A percentile compares a stretch with the other conserved stretches of the same genome.
These are phyloP conservation scores for Boletus speciosus DNA, from an alignment of 768 basidiomycete species.

Conservation along the genomic window DNA sequence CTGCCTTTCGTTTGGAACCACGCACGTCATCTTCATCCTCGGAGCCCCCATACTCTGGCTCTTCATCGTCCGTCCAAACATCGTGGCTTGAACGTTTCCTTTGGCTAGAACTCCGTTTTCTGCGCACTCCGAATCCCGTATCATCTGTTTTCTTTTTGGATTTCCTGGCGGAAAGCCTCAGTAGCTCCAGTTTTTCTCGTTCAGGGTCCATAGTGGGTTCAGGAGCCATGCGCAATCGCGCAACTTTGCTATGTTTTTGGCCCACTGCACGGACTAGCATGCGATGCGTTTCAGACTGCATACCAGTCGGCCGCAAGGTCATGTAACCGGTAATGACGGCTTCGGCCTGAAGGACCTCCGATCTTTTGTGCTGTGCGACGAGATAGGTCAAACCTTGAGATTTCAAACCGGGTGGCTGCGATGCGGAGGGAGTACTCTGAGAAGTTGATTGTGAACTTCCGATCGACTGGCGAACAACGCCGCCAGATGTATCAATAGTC, in stretches of 20 bases:
- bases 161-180: constrained; percentile 62
- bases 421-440: constrained; percentile 39
- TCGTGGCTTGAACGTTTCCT: constrained; percentile 43
- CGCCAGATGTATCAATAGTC: constrained; percentile 73
- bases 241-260: constrained; percentile 79
- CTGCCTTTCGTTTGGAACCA: constrained; percentile 42
- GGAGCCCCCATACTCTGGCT: constrained; percentile 50
- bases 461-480: constrained; percentile 55
- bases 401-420: constrained; percentile 39
- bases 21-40: constrained; percentile 57
- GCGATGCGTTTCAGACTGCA: constrained; percentile 87
- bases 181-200: constrained; percentile 64
- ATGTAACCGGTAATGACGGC: constrained; percentile 80
- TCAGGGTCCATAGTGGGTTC: constrained; percentile 76
- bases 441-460: constrained; percentile 42
- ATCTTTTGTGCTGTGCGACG: constrained; percentile 84
- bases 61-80: constrained; percentile 70
- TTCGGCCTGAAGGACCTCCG: constrained; percentile 83
- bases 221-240: constrained; percentile 75
- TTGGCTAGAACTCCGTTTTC: constrained; percentile 43
- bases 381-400: constrained; percentile 83
- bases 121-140: constrained; percentile 45
- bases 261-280: constrained; percentile 85
- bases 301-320: constrained; percentile 80
- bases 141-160: constrained; percentile 55